Base-by-base conservation (phyloP, 768 basidiomycete genomes). In the Lactifluus echinatus region DNA sequence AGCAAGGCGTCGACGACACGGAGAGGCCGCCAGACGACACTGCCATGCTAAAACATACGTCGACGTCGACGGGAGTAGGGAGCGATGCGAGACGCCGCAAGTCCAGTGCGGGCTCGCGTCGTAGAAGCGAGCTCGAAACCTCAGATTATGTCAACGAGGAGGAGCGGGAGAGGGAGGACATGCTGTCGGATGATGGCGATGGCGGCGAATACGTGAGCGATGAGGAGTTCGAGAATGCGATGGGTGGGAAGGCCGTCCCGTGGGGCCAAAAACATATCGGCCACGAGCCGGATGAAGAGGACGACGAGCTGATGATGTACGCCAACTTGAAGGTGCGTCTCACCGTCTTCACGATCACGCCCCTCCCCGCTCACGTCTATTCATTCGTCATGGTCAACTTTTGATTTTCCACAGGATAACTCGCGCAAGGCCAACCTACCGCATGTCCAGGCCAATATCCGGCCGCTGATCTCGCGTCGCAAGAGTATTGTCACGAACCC, bases 221-320 rank as follows among this genome's bases (percentile, higher is more conserved):
- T 52, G 66, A 64, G 14, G 64, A 65, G 42, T 63, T 58, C 4
- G 62, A 61, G 31, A 43, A 40, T 3, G n/a, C 29, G 4, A 14
- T 21, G 10, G 39, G 33, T 53, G 55, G 42, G 51, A 56, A 36
- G 42, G 2, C 44, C 14, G 47, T 40, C 40, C 49, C 36, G 45
- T 53, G 46, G 59, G 63, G 34, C 61, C 52, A 15, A 58, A 65
- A 56, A 42, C 61, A 46, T 21, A 60, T 50, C 29, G 53, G 29
- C 12, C 47, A 51, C 39, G 26, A 53, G 23, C 54, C 59, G 34
- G 69, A 70, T 36, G 70, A 79, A 15, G 83, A 76, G 11, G 80
- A 82, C 4, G 83, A 86, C 60, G 81, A 84, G 63, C 66, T 85
- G 29, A 75, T 79, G 73, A 78, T 85, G 69, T 80, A 79, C 26